Percentiles rank a stretch among this genome's conserved stretches.
phyloP scores from a whole-genome alignment of 371 early-diverging fungal genomes.

The Rhizopus sp. region DNA sequence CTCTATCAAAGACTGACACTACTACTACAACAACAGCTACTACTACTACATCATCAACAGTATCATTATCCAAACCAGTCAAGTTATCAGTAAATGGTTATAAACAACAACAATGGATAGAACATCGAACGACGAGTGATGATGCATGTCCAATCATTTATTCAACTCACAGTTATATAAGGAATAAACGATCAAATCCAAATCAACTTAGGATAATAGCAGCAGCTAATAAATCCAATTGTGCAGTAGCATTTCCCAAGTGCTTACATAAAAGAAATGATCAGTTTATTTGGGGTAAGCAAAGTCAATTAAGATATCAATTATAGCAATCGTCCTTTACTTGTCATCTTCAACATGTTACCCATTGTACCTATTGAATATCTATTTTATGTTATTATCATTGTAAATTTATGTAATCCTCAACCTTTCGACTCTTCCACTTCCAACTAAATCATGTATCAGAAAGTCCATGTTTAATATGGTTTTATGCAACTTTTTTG shows the following conservation, averaged over 20 bases:
- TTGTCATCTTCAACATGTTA: constrained; percentile 20
- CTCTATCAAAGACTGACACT: too few relatives aligned
- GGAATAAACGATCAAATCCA: constrained; percentile 22
- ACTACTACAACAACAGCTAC: too few relatives aligned
- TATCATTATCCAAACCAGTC: too few relatives aligned
- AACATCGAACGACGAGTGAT: neutral
- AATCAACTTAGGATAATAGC: constrained; percentile 18
- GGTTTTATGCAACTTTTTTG: constrained; percentile 22
- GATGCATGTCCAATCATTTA: constrained; percentile 3
- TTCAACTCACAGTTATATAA: constrained; percentile 23
- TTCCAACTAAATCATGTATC: constrained; percentile 31
- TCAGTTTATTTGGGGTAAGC: constrained; percentile 17
- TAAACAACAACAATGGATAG: constrained; percentile 16
- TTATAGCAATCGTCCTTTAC: constrained; percentile 9
- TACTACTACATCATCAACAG: too few relatives aligned
- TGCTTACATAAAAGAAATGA: constrained; percentile 13
- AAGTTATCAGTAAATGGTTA: neutral
- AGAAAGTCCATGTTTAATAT: constrained; percentile 20
- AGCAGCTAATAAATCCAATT: constrained; percentile 9
- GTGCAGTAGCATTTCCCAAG: neutral
- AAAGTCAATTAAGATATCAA: constrained; percentile 3
- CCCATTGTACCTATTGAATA: constrained; percentile 16
- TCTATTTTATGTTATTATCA: neutral
- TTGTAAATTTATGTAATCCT: neutral
- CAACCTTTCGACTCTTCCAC: constrained; percentile 31